Percentiles rank a stretch among this genome's conserved stretches.
These are phyloP conservation scores for Lasiodiplodia theobromae DNA, from an alignment of 2,329 filamentous ascomycete species.

Conservation along the genomic window DNA sequence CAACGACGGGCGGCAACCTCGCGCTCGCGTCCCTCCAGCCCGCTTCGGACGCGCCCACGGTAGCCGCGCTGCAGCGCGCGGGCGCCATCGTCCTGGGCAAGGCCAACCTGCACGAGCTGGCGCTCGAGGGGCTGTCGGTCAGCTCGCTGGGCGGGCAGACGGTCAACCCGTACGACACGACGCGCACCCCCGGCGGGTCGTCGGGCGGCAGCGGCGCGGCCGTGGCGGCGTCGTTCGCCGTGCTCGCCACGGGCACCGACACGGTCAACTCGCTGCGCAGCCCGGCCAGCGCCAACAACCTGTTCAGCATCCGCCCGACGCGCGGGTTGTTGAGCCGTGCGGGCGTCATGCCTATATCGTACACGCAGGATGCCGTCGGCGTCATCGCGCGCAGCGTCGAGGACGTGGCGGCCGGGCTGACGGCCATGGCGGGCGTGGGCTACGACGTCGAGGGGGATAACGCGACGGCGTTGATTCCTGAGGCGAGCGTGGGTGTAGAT, in stretches of 20 bases:
- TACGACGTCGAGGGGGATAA: constrained; percentile 60
- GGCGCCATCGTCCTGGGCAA: constrained; percentile 66
- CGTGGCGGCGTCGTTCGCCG: constrained; percentile 63
- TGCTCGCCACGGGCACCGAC: constrained; percentile 66
- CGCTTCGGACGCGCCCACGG: constrained; percentile 58
- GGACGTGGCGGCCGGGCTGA: constrained; percentile 60
- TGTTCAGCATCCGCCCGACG: constrained; percentile 67
- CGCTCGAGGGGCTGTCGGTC: constrained; percentile 68
- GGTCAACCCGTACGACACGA: constrained; percentile 69
- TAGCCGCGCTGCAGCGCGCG: constrained; percentile 56
- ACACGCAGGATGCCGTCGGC: constrained; percentile 64
- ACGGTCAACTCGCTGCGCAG: constrained; percentile 69
- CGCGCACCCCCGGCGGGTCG: constrained; percentile 70
- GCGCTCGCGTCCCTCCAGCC: constrained; percentile 59
- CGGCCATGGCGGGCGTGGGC: constrained; percentile 61
- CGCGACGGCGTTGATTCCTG: constrained; percentile 57
- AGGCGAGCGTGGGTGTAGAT: constrained; percentile 51
- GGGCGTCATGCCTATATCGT: constrained; percentile 64
- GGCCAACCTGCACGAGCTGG: constrained; percentile 68
- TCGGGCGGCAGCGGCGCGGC: constrained; percentile 69
- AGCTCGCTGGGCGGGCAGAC: constrained; percentile 71
- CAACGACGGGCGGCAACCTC: constrained; percentile 64
- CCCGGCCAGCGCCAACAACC: constrained; percentile 66
- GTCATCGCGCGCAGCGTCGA: constrained; percentile 60
- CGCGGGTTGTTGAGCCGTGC: constrained; percentile 58